These are phyloP conservation scores for Aspergillus brunneoviolaceus DNA, from an alignment of 2,329 filamentous ascomycete species.

Conservation along the genomic window DNA sequence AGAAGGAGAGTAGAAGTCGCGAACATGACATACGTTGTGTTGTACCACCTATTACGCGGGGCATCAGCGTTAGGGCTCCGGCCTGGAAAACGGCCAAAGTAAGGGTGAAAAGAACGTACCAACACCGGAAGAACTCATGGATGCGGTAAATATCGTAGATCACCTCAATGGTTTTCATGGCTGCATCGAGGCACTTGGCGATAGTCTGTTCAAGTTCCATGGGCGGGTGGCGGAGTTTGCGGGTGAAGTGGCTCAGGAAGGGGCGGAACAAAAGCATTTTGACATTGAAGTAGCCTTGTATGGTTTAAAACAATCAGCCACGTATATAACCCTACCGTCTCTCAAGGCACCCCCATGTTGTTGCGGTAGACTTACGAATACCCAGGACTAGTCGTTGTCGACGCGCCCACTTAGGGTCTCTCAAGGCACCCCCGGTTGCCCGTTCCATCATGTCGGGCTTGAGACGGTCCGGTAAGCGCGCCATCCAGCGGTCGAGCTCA, in stretches of 20 bases:
- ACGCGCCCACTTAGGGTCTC: constrained; percentile 40
- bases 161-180: constrained; percentile 41
- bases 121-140: constrained; percentile 45
- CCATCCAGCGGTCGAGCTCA: constrained; percentile 39
- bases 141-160: constrained; percentile 41
- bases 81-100: not conserved
- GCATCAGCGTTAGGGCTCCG: not conserved
- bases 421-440: constrained; percentile 26
- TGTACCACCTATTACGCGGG: constrained; percentile 40
- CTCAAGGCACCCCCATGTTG: not conserved
- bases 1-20: constrained; percentile 41
- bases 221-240: constrained; percentile 27
- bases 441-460: constrained; percentile 30
- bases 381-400: constrained; percentile 41
- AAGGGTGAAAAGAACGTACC: constrained; percentile 25
- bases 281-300: constrained; percentile 41
- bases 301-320: not conserved
- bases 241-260: constrained; percentile 34
- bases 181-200: constrained; percentile 41
- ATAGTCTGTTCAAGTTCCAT: constrained; percentile 32
- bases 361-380: constrained; percentile 32
- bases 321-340: not conserved
- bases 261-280: constrained; percentile 43
- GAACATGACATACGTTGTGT: constrained; percentile 45
- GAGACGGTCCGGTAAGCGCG: constrained; percentile 32